Conservation (phyloP, 192 early-diverging fungal species). For the Podila epicladia region DNA sequence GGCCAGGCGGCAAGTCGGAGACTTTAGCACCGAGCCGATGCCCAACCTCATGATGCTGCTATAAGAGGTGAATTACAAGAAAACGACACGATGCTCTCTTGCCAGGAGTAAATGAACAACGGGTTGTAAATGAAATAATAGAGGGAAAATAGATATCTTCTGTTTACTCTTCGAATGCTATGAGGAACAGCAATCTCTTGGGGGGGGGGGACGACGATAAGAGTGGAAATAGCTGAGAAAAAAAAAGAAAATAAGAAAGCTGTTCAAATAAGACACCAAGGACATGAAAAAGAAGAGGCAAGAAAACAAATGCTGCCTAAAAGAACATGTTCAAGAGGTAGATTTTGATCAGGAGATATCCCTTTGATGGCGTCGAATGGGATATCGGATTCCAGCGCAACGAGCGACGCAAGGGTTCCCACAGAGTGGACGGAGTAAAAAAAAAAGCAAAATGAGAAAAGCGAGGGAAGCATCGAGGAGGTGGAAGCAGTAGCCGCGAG, state of each 20-base stretch:
- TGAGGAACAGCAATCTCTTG: not conserved
- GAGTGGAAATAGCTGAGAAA: not conserved
- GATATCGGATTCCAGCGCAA: no score
- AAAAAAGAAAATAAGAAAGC: not conserved
- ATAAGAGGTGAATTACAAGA: no score
- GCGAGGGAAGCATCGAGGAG: no score
- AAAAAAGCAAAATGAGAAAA: no score
- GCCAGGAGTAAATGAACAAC: not conserved
- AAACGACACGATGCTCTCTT: not conserved
- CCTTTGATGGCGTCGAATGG: no score
- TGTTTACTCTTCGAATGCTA: not conserved
- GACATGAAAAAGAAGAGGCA: not conserved
- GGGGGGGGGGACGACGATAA: not conserved
- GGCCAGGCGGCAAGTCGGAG: not conserved
- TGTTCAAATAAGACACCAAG: no score
- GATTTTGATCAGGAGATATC: no score
- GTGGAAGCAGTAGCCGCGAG: no score
- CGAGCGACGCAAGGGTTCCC: no score
- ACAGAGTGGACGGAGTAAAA: no score
- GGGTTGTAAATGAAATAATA: not conserved
- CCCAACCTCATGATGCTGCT: not conserved
- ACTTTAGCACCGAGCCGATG: not conserved
- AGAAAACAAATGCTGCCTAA: no score
- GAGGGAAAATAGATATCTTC: not conserved
- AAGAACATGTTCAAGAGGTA: no score